Percentiles rank a stretch among this genome's conserved stretches.
Evolutionary conservation across 2,329 filamentous ascomycete species (phyloP).

Genomic region (Fusarium odoratissimum): DNA sequence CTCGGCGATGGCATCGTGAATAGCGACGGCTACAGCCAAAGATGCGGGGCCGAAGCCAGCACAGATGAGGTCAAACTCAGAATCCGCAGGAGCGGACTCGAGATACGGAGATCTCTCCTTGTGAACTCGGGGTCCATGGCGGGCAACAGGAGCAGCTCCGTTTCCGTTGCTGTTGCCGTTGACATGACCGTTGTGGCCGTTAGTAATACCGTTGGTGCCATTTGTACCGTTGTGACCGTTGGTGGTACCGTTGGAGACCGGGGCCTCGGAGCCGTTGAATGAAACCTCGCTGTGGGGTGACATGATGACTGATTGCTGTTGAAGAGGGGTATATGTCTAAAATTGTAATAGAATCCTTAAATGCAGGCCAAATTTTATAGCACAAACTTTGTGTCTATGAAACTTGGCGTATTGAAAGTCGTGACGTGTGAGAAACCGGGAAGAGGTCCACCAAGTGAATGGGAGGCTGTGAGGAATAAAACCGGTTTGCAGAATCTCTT

Average conservation of each 20-base stretch:
- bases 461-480: conserved; percentile 14
- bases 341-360: not conserved
- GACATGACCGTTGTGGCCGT: conserved; percentile 17
- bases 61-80: conserved; percentile 86
- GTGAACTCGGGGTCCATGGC: conserved; percentile 37
- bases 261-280: conserved; percentile 44
- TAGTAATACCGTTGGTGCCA: conserved; percentile 22
- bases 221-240: conserved; percentile 21
- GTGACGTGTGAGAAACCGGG: conserved; percentile 9
- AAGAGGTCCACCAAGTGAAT: conserved; percentile 18
- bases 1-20: conserved; percentile 79
- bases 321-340: conserved; percentile 20
- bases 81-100: conserved; percentile 56
- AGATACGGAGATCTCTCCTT: conserved; percentile 41
- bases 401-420: conserved; percentile 12
- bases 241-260: conserved; percentile 33
- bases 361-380: not conserved
- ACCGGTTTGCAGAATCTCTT: conserved; percentile 23
- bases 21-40: conserved; percentile 86
- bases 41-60: conserved; percentile 94
- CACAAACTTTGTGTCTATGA: conserved; percentile 17
- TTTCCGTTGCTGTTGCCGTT: conserved; percentile 41
- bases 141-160: conserved; percentile 31
- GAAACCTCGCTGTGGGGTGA: conserved; percentile 52
- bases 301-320: conserved; percentile 44